Conservation (phyloP, 2,329 filamentous ascomycete genomes). For the Lachnellula arida region DNA sequence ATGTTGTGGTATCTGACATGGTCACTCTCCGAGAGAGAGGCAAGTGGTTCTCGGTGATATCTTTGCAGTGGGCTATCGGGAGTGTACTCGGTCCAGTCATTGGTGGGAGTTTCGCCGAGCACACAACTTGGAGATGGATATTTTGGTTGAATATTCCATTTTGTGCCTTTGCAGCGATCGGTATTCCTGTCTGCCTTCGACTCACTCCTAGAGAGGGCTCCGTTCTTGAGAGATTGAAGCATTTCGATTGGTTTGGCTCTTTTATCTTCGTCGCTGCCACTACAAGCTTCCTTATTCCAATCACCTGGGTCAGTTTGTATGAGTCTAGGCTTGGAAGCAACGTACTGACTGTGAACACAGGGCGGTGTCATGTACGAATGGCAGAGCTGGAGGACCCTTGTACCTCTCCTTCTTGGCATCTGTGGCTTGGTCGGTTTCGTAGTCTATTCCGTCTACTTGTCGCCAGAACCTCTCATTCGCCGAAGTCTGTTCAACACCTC, state of each 20-base stretch:
- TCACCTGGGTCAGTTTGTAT: slow-evolving; percentile 47
- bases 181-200: slow-evolving; percentile 22
- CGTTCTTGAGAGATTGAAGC: slow-evolving; percentile 15
- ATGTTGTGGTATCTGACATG: slow-evolving; percentile 42
- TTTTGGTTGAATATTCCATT: slow-evolving; percentile 27
- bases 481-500: slow-evolving; percentile 39
- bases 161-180: slow-evolving; percentile 18
- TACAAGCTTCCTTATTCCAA: slow-evolving; percentile 54
- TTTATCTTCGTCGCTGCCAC: slow-evolving; percentile 54
- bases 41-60: slow-evolving; percentile 31
- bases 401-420: slow-evolving; percentile 53
- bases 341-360: background rate
- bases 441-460: slow-evolving; percentile 42
- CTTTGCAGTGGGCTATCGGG: slow-evolving; percentile 26
- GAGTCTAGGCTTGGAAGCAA: background rate
- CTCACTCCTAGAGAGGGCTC: slow-evolving; percentile 20
- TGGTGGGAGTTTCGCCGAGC: slow-evolving; percentile 39
- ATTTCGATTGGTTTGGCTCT: slow-evolving; percentile 58
- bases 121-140: slow-evolving; percentile 28
- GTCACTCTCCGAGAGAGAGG: slow-evolving; percentile 39
- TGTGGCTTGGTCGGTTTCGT: slow-evolving; percentile 47
- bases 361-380: slow-evolving; percentile 60
- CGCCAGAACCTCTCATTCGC: slow-evolving; percentile 32
- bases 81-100: slow-evolving; percentile 33
- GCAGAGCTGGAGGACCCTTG: slow-evolving; percentile 54